Evolutionary conservation across 192 early-diverging fungal species (phyloP).

Genomic region (Backusella parvicylindrica): DNA sequence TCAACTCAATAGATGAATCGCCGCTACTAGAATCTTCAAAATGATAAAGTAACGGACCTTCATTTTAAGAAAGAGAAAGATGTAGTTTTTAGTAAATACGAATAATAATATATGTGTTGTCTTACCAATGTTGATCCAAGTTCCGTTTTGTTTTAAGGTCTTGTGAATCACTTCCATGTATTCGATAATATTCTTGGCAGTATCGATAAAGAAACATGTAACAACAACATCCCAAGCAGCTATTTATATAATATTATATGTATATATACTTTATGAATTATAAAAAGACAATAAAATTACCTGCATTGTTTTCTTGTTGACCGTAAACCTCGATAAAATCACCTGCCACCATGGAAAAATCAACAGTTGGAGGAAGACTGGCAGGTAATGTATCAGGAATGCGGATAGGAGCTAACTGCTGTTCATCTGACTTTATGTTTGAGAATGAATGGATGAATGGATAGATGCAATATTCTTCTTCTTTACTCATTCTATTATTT

Average conservation of each 20-base stretch:
- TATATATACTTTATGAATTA: not conserved
- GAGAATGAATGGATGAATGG: slow-evolving; percentile 95
- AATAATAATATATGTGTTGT: slow-evolving; percentile 16
- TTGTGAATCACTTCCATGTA: slow-evolving; percentile 84
- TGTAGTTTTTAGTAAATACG: slow-evolving; percentile 37
- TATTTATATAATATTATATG: slow-evolving; percentile 1
- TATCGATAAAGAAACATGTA: slow-evolving; percentile 98
- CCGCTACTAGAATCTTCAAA: slow-evolving; percentile 77
- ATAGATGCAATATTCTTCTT: slow-evolving; percentile 69
- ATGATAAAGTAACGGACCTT: slow-evolving; percentile 86
- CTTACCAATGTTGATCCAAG: slow-evolving; percentile 83
- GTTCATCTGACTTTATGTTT: slow-evolving; percentile 55
- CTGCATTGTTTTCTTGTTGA: slow-evolving; percentile 48
- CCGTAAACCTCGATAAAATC: slow-evolving; percentile 94
- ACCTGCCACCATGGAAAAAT: slow-evolving; percentile 96
- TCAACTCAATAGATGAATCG: slow-evolving; percentile 86
- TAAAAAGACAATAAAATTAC: slow-evolving; percentile 28
- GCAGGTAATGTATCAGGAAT: slow-evolving; percentile 86
- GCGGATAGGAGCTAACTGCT: slow-evolving; percentile 63
- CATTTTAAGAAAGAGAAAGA: slow-evolving; percentile 39
- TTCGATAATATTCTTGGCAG: slow-evolving; percentile 86
- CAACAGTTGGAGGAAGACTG: slow-evolving; percentile 58
- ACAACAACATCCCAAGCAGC: slow-evolving; percentile 84
- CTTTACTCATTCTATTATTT: slow-evolving; percentile 37
- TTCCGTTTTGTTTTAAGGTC: slow-evolving; percentile 69